Conservation (phyloP, 1,284 basidiomycete species). For the Cryptococcus sp. region DNA sequence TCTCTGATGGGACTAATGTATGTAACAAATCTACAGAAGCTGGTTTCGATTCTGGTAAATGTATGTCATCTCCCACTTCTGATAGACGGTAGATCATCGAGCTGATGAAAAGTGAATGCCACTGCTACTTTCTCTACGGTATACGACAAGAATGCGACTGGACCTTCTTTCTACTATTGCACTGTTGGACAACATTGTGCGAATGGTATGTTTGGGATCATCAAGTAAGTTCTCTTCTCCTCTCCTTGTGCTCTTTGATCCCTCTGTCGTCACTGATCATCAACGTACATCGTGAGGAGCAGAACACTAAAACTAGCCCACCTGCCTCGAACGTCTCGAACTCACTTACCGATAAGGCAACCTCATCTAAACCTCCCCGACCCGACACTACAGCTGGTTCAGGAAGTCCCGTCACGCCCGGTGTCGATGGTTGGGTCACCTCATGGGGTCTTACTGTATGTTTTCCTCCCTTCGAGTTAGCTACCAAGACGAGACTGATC, state of each 20-base stretch:
- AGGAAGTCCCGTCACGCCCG: conserved; percentile 9
- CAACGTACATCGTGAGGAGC: too few species aligned
- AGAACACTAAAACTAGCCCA: conserved; percentile 9
- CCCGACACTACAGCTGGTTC: conserved; percentile 14
- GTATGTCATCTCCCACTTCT: conserved; percentile 9
- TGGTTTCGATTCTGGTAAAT: conserved; percentile 25
- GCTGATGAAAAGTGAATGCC: conserved; percentile 20
- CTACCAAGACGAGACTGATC: background rate
- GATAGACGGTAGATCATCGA: background rate
- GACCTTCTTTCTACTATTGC: conserved; percentile 25
- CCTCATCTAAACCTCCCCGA: conserved; percentile 4
- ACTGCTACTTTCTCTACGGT: conserved; percentile 18
- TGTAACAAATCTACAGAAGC: conserved; percentile 21
- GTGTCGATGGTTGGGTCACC: conserved; percentile 23
- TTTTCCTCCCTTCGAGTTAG: conserved; percentile 1
- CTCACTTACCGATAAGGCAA: conserved; percentile 9
- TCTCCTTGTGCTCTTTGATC: too few species aligned
- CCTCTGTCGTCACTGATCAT: too few species aligned
- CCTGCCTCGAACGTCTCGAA: conserved; percentile 17
- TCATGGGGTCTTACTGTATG: conserved; percentile 16
- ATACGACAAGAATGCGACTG: conserved; percentile 7
- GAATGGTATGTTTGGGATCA: conserved; percentile 26
- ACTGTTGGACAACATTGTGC: conserved; percentile 23
- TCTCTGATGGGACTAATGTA: conserved; percentile 19
- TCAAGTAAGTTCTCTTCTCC: conserved; percentile 12